Percentiles rank a stretch among this genome's conserved stretches.
Evolutionary conservation across 2,329 filamentous ascomycete genomes (phyloP).

Genomic region (Pleurostoma richardsiae): DNA sequence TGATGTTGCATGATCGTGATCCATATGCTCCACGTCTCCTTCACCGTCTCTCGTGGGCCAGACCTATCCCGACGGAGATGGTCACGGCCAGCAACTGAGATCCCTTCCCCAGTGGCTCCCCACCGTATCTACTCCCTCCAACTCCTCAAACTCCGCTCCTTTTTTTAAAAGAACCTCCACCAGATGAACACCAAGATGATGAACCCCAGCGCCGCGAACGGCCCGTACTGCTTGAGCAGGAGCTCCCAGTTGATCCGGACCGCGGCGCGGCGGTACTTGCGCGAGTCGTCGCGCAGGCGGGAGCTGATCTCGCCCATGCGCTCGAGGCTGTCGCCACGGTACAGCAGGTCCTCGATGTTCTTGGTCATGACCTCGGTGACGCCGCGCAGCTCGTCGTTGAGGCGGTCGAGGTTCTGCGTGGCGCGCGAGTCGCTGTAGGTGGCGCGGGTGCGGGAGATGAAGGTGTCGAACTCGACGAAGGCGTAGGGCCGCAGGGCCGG

Average conservation of each 20-base stretch:
- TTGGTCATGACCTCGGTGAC: constrained; percentile 99
- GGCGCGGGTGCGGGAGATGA: constrained; percentile 87
- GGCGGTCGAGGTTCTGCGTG: constrained; percentile 84
- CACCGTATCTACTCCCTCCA: no score
- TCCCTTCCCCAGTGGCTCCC: no score
- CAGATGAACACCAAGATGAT: constrained; percentile 84
- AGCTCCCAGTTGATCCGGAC: constrained; percentile 98
- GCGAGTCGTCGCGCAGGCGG: constrained; percentile 82
- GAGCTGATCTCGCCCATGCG: constrained; percentile 94
- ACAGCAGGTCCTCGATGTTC: constrained; percentile 97
- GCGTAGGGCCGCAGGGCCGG: constrained; percentile 82
- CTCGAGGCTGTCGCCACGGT: constrained; percentile 89
- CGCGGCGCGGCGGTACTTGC: constrained; percentile 88
- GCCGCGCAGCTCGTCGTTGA: constrained; percentile 95
- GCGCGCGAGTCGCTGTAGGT: constrained; percentile 92
- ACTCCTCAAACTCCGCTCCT: no score
- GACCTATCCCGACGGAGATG: no score
- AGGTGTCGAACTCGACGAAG: constrained; percentile 97
- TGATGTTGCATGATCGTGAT: no score
- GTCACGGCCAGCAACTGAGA: no score
- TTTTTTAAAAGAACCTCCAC: constrained; percentile 80
- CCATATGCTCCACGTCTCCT: no score
- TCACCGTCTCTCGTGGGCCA: no score
- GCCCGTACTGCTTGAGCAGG: constrained; percentile 93
- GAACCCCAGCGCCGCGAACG: constrained; percentile 74